Evolutionary conservation across 805 yeast genomes (phyloP), one percentile per base, ranked within the genome.

Genomic region (Wickerhamomyces silvicola): DNA sequence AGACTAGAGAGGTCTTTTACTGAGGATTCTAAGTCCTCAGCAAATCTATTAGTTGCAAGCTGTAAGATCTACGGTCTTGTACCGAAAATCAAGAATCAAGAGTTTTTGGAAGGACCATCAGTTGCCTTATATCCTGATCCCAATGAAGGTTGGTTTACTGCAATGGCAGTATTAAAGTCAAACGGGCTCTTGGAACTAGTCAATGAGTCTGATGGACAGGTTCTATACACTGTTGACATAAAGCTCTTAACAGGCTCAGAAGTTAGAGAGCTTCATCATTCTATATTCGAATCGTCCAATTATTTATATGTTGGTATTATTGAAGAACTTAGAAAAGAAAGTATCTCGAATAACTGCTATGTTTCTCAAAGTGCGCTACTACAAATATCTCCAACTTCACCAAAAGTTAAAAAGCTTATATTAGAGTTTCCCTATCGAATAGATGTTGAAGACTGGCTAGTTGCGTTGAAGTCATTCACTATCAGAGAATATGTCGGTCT

Each of bases 381-480:
- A 8, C 45, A 62, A 10, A 41, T 58, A 14, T 60, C 57, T 22
- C 48, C 55, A 39, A 58, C 55, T 35, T 27, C 28, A n/a, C 37
- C 48, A 24, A 43, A 42, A 39, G 27, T 41, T 37, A 14, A 38
- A 19, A 45, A 80, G 30, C 60, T 78, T 4, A 56, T 79, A 15
- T 59, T 81, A 30, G 75, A 72, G 41, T 81, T 81, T 40, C 81
- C 84, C 3, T 58, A 77, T 24, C 74, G 73, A 43, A 74, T 76
- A 15, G 88, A 81, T 52, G 60, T 81, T 26, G 88, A 81, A 47
- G 87, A 80, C 50, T 81, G 92, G 88, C 64, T 71, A 39, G 81
- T 81, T 10, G 78, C 84, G 0, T 55, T 82, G 36, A 70, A 67
- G 27, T 75, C 82, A 10, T 77, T 79, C 45, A 68, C 85, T 7